Percentiles rank a stretch among this genome's conserved stretches.
These are phyloP conservation scores for Lactarius evosmus DNA, from an alignment of 768 basidiomycete genomes.

Conservation along the genomic window DNA sequence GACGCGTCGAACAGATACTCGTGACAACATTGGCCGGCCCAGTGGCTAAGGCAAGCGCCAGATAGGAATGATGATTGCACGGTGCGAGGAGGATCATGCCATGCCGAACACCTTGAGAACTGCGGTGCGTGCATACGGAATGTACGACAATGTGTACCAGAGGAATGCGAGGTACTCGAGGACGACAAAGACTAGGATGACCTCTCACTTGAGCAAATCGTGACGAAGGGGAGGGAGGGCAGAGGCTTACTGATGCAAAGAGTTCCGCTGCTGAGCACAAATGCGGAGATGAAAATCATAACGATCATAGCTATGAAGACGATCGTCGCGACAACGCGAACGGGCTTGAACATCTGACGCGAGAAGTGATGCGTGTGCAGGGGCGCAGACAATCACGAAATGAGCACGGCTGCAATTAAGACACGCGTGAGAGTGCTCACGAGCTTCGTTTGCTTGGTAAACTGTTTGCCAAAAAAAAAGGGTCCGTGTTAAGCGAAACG, in stretches of 20 bases:
- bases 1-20: slow-evolving; percentile 15
- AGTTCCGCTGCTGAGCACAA: slow-evolving; percentile 64
- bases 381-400: slow-evolving; percentile 8
- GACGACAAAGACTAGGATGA: slow-evolving; percentile 73
- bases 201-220: slow-evolving; percentile 5
- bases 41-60: background rate
- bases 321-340: slow-evolving; percentile 78
- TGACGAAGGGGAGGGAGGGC: background rate
- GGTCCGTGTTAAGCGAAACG: background rate
- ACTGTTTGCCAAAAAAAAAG: slow-evolving; percentile 42
- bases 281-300: slow-evolving; percentile 83
- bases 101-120: slow-evolving; percentile 62
- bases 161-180: slow-evolving; percentile 88
- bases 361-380: background rate
- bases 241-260: slow-evolving; percentile 60
- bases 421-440: slow-evolving; percentile 39
- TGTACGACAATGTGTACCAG: slow-evolving; percentile 87
- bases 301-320: slow-evolving; percentile 75
- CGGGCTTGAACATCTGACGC: slow-evolving; percentile 90
- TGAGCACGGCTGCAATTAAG: background rate
- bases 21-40: slow-evolving; percentile 13
- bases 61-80: background rate
- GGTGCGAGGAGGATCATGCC: slow-evolving; percentile 21
- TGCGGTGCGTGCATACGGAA: slow-evolving; percentile 83
- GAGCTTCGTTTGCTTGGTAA: slow-evolving; percentile 75